Evolutionary conservation across 2,329 filamentous ascomycete genomes (phyloP).

Genomic region (Zymoseptoria brevis): DNA sequence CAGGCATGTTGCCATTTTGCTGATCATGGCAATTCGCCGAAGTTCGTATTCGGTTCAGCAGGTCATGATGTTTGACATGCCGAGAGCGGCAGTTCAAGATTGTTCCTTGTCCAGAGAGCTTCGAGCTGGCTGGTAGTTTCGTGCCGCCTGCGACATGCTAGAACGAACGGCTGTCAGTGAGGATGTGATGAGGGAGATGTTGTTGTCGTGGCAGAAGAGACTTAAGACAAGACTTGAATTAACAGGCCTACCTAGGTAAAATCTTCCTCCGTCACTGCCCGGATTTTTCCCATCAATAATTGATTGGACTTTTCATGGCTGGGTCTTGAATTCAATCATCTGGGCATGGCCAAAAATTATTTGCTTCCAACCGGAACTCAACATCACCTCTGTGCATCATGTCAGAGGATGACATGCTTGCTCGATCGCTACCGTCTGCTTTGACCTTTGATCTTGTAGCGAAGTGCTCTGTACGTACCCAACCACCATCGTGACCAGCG

Average conservation of each 20-base stretch:
- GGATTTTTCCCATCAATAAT: neutral
- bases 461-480: constrained; percentile 63
- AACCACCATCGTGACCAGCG: neutral
- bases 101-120: neutral
- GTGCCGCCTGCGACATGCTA: neutral
- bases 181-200: neutral
- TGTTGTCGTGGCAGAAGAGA: no score
- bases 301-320: neutral
- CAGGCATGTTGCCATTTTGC: no score
- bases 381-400: constrained; percentile 6
- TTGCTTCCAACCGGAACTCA: neutral
- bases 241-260: no score
- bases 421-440: constrained; percentile 41
- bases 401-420: constrained; percentile 19
- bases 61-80: neutral
- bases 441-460: constrained; percentile 71
- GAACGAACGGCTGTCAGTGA: neutral
- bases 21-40: no score
- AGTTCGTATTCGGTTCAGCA: no score
- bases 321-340: neutral
- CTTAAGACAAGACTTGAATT: no score
- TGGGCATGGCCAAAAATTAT: neutral
- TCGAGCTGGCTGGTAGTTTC: neutral
- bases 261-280: no score
- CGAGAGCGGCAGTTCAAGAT: neutral